Conservation (phyloP, 768 basidiomycete genomes). For the Calocybe gangraenosa region DNA sequence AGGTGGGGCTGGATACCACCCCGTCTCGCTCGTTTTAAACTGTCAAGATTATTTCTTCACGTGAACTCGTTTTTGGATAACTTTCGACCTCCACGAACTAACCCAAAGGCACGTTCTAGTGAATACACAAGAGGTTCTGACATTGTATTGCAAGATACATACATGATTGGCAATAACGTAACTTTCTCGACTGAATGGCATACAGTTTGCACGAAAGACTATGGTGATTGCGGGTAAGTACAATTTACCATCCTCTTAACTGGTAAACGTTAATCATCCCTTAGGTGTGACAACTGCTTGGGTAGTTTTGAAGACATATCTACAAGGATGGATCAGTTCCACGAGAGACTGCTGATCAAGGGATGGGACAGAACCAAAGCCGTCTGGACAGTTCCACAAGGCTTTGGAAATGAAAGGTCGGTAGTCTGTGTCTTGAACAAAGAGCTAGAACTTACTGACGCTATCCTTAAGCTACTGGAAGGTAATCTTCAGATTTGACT, state of each 20-base stretch:
- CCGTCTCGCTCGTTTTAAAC: conserved; percentile 61
- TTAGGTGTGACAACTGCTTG: conserved; percentile 55
- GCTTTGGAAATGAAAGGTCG: conserved; percentile 60
- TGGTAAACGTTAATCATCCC: not conserved
- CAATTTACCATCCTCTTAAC: not conserved
- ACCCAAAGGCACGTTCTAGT: too few species aligned
- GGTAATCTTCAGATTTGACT: conserved; percentile 16
- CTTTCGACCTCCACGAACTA: not conserved
- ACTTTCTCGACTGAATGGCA: conserved; percentile 59
- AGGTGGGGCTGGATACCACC: conserved; percentile 57
- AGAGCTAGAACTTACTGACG: not conserved
- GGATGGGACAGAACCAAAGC: conserved; percentile 69
- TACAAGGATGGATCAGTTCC: conserved; percentile 62
- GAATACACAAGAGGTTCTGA: conserved; percentile 57
- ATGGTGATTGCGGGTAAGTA: conserved; percentile 70
- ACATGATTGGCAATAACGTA: conserved; percentile 57
- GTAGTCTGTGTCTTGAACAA: conserved; percentile 11
- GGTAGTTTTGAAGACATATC: conserved; percentile 71
- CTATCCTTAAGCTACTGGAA: conserved; percentile 43
- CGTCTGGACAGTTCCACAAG: conserved; percentile 80
- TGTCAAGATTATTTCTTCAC: conserved; percentile 65
- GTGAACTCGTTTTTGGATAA: conserved; percentile 15
- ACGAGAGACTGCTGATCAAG: conserved; percentile 51
- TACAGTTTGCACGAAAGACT: conserved; percentile 59
- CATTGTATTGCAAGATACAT: conserved; percentile 67